These are phyloP conservation scores for Articulospora tetracladia DNA, from an alignment of 495 filamentous ascomycete genomes.

Conservation along the genomic window DNA sequence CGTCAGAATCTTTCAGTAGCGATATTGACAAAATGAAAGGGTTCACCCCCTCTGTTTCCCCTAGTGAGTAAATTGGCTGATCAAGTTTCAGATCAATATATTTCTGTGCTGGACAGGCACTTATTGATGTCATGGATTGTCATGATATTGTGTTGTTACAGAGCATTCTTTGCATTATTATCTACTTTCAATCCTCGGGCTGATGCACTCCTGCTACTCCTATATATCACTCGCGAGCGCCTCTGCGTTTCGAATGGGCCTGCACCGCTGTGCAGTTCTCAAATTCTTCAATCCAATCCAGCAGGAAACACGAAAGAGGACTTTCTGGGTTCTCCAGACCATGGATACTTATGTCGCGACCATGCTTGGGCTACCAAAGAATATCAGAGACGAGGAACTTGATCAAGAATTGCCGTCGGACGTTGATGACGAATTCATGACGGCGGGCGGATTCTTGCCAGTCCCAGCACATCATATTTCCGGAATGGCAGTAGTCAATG, in stretches of 20 bases:
- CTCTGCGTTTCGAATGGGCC: constrained; percentile 63
- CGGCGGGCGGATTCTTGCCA: constrained; percentile 51
- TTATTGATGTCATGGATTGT: constrained; percentile 70
- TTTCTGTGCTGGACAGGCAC: constrained; percentile 62
- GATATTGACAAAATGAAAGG: constrained; percentile 64
- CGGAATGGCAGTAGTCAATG: constrained; percentile 60
- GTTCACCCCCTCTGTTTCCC: constrained; percentile 35
- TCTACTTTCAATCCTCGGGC: constrained; percentile 73
- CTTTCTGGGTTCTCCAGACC: constrained; percentile 71
- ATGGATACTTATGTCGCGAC: constrained; percentile 75
- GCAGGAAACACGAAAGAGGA: constrained; percentile 62
- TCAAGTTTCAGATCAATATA: constrained; percentile 55
- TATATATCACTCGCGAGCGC: constrained; percentile 68
- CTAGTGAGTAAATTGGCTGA: not conserved
- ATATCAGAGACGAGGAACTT: constrained; percentile 68
- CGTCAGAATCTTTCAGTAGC: too few relatives aligned
- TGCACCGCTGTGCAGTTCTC: constrained; percentile 52
- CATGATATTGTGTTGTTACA: constrained; percentile 65
- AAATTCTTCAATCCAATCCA: constrained; percentile 64
- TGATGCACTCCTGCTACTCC: constrained; percentile 72
- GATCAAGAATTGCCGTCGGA: constrained; percentile 68
- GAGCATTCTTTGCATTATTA: constrained; percentile 68
- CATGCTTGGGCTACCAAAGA: constrained; percentile 63
- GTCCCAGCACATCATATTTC: constrained; percentile 60
- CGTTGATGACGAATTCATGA: constrained; percentile 69